Evolutionary conservation across 768 basidiomycete genomes (phyloP).

Genomic region (Boletellus ananiceps): DNA sequence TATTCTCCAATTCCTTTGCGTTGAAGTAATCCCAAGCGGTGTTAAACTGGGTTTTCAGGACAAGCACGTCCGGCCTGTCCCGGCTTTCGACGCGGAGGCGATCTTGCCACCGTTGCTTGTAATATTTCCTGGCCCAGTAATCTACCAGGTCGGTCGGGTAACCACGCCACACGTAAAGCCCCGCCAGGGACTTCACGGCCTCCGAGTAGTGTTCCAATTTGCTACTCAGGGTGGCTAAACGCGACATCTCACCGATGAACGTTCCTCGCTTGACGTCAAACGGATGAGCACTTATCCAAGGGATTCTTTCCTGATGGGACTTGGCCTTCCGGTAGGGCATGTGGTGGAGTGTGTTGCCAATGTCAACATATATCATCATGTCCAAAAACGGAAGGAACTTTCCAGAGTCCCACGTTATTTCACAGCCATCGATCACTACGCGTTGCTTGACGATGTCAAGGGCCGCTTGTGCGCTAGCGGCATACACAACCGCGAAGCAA

Average conservation of each 20-base stretch:
- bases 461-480: no score
- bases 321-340: not conserved
- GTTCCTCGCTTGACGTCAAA: constrained; percentile 7
- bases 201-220: not conserved
- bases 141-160: not conserved
- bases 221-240: not conserved
- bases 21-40: not conserved
- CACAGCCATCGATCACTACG: constrained; percentile 1
- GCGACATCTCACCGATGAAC: constrained; percentile 1
- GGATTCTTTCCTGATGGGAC: not conserved
- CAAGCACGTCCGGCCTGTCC: not conserved
- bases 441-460: rapidly evolving
- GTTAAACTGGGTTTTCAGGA: not conserved
- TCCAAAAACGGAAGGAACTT: not conserved
- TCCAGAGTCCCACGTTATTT: not conserved
- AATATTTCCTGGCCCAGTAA: not conserved
- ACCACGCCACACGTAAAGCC: not conserved
- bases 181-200: not conserved
- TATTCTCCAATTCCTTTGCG: rapidly evolving
- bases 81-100: not conserved
- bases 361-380: no score
- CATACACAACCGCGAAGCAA: not conserved
- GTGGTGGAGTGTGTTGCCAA: no score
- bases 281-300: constrained; percentile 6
- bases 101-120: not conserved